phyloP scores from a whole-genome alignment of 257 asterid genomes.

The Forsythia viridissima region DNA sequence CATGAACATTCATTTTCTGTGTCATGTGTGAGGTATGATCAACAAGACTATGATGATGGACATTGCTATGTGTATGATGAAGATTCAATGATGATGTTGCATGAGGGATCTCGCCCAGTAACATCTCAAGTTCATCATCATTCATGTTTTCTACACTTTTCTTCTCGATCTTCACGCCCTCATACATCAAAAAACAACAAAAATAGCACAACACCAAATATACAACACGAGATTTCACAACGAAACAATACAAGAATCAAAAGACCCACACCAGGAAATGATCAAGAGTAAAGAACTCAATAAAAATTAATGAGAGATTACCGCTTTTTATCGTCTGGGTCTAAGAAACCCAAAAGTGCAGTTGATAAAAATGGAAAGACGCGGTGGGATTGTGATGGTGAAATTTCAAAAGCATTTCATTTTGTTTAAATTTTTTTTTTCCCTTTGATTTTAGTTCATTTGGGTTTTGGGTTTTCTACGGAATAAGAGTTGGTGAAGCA shows the following conservation, averaged over 20 bases:
- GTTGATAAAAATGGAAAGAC: conserved; percentile 34
- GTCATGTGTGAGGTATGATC: conserved; percentile 40
- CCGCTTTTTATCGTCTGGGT: conserved; percentile 48
- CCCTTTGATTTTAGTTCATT: conserved; percentile 26
- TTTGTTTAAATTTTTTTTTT: conserved; percentile 26
- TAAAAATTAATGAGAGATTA: conserved; percentile 35
- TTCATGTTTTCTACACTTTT: conserved; percentile 43
- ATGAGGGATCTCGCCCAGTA: conserved; percentile 87
- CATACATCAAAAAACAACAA: conserved; percentile 31
- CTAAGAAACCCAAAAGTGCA: conserved; percentile 36
- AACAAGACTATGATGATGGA: conserved; percentile 31
- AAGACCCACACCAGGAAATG: conserved; percentile 21
- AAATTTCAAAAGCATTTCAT: conserved; percentile 41
- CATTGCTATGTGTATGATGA: conserved; percentile 33
- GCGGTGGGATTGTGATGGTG: conserved; percentile 34
- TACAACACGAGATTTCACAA: conserved; percentile 35
- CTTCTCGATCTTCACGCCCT: conserved; percentile 30
- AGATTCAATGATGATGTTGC: conserved; percentile 56
- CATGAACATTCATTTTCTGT: conserved; percentile 30
- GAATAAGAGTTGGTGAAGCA: conserved; percentile 71
- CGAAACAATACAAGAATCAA: conserved; percentile 24
- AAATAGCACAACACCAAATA: conserved; percentile 10
- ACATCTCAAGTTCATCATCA: conserved; percentile 74
- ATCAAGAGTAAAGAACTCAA: conserved; percentile 27
- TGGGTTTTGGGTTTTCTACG: conserved; percentile 56